Base-by-base conservation (phyloP, 2,329 filamentous ascomycete genomes). In the Coniochaeta sp. region DNA sequence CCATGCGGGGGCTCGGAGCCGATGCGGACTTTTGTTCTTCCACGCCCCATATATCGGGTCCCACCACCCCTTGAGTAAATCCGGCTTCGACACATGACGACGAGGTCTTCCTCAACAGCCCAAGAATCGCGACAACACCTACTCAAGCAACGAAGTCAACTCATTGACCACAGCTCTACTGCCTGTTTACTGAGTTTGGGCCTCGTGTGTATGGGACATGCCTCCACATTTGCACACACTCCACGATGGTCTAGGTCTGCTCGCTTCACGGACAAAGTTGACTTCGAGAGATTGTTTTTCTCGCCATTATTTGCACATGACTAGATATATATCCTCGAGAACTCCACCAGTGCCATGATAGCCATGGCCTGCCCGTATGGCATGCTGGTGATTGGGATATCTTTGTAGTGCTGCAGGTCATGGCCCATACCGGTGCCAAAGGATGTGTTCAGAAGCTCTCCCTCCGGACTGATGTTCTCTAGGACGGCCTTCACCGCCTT, bases 281-380 rank as follows among this genome's bases (percentile, higher is more conserved):
- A n/a, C 24, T 11, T 24, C 6, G 19, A 19, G 14, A 5, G 6
- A 19, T 43, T 24, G 12, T 22, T 22, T 9, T 26, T 52, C 8
- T 52, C 22, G n/a, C 31, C 47, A 52, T 52, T 57, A 6, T n/a
- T 34, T 22, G 26, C 4, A 22, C 7, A 5, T 19, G 5, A 22
- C 44, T 61, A 66, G 31, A 76, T 72, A 54, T 82, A 88, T 34
- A 80, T 80, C 56, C 88, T 79, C 72, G 90, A 70, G 66, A 88
- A 89, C 73, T 93, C 90, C 0, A 88, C 89, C 64, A 93, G 71
- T 0, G 88, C 86, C 86, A 93, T 91, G 64, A 92, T 91, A 0
- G 88, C 89, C 89, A 93, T 92, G 0, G 89, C 88, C 71, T 93
- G 90, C 0, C 90, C 90, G 67, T 93, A 93, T 7, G 89, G 90